Base-by-base conservation (phyloP, 1,139 yeast species). In the Maudiozyma humilis region DNA sequence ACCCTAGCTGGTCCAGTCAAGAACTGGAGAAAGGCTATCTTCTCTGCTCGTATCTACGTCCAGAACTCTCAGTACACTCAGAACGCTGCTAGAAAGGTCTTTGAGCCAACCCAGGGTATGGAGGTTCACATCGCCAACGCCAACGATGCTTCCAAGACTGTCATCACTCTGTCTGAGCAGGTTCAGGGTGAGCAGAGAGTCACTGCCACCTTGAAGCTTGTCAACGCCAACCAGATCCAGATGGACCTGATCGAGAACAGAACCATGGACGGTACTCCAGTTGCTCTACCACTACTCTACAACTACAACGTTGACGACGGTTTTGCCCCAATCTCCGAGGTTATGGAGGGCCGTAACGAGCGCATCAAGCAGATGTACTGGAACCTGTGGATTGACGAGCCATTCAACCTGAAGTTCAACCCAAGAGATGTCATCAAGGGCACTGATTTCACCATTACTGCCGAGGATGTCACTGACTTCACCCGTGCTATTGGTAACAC, bases 401-500 rank as follows among this genome's bases (percentile, higher is more conserved):
- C 80, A 56, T 75, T 79, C 59, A 67, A 75, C 63, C 66, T 75
- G 51, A 74, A 78, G 51, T 79, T 82, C 52, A 82, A 82, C 60
- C 84, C 83, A 50, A 75, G 80, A 56, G 72, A 81, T 57, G 73
- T 79, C 40, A 80, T 83, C 52, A 71, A 79, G 61, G 73, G 72
- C 58, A 89, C 78, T 33, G 72, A 78, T 42, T 73, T 81, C 49
- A 74, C 75, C 32, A 82, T 91, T 50, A 78, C 85, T 46, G 81
- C 82, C 46, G 75, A 82, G 67, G 87, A 79, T 51, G 85, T 91
- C 63, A 76, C 89, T 52, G 96, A 89, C 66, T 87, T 91, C 65
- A 89, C 96, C 35, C 96, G 89, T 59, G 96, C 97, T 50, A 86
- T 91, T 65, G 96, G 96, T 59, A 91, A 91, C 77, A 84, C 84